These are phyloP conservation scores for Cytospora piceicola DNA, from an alignment of 2,329 filamentous ascomycete species.

Conservation along the genomic window DNA sequence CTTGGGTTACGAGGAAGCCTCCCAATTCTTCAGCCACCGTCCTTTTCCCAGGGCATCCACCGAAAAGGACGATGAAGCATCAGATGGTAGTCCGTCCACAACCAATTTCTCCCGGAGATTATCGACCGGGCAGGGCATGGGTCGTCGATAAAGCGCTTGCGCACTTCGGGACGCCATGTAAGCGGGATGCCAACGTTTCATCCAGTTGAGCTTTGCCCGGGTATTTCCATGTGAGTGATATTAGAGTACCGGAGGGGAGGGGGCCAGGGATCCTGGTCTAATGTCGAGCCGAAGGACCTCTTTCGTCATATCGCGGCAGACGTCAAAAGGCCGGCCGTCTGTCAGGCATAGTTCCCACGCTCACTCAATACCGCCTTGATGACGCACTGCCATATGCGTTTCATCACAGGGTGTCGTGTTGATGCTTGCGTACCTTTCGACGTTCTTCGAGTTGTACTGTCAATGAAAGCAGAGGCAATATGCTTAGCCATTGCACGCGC, in stretches of 20 bases:
- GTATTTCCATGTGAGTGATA: constrained; percentile 1
- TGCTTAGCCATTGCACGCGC: not conserved
- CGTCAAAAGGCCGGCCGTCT: not conserved
- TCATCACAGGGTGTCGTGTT: not conserved
- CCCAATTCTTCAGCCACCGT: not conserved
- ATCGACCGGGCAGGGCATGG: not conserved
- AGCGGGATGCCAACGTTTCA: not conserved
- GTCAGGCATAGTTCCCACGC: not conserved
- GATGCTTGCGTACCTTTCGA: constrained; percentile 4
- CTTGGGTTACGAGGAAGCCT: not conserved
- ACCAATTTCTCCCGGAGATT: not conserved
- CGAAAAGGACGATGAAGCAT: not conserved
- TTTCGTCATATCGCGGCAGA: not conserved
- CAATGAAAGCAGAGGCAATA: not conserved
- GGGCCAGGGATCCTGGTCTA: constrained; percentile 1
- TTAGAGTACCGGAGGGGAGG: not conserved
- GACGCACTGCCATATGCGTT: not conserved
- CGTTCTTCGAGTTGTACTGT: constrained; percentile 17
- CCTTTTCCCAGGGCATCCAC: not conserved
- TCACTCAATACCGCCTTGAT: not conserved
- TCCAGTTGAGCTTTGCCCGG: not conserved
- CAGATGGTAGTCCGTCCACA: not conserved
- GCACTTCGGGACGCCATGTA: not conserved
- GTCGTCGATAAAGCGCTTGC: not conserved
- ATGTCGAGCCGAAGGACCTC: not conserved